phyloP scores from a whole-genome alignment of 2,329 filamentous ascomycete species.

The Pleurostoma richardsiae region DNA sequence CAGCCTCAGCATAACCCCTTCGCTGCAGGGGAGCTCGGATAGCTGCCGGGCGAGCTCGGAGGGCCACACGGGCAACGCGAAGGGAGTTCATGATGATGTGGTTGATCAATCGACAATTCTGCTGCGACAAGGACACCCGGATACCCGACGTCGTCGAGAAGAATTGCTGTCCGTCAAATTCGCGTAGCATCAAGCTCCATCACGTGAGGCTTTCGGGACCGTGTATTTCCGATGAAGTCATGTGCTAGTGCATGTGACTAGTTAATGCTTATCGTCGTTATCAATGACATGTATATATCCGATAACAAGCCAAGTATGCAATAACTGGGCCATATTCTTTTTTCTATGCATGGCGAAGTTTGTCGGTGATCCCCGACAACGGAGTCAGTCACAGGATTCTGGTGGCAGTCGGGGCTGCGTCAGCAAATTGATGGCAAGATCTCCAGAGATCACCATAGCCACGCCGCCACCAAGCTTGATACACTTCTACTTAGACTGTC shows the following conservation, averaged over 20 bases:
- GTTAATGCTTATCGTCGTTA: not conserved
- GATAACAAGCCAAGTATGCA: too few relatives aligned
- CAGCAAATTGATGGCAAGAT: too few relatives aligned
- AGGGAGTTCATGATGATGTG: constrained; percentile 81
- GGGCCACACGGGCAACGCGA: constrained; percentile 84
- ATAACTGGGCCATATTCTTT: too few relatives aligned
- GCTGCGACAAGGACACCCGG: not conserved
- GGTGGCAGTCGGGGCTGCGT: too few relatives aligned
- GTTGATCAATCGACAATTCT: constrained; percentile 39
- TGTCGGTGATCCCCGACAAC: too few relatives aligned
- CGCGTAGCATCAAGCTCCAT: constrained; percentile 6
- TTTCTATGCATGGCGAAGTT: too few relatives aligned
- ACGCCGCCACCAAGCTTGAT: too few relatives aligned
- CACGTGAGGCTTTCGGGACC: constrained; percentile 34
- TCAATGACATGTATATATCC: too few relatives aligned
- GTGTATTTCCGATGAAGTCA: constrained; percentile 14
- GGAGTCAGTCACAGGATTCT: too few relatives aligned
- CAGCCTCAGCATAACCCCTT: constrained; percentile 86
- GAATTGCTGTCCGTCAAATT: constrained; percentile 30
- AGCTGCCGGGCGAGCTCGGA: constrained; percentile 75
- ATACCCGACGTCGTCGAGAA: constrained; percentile 35
- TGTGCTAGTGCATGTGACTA: constrained; percentile 1
- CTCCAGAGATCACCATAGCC: too few relatives aligned
- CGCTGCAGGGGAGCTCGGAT: constrained; percentile 74
- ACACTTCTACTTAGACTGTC: too few relatives aligned